Base-by-base conservation (phyloP, 768 basidiomycete species). In the Calocybe indica region DNA sequence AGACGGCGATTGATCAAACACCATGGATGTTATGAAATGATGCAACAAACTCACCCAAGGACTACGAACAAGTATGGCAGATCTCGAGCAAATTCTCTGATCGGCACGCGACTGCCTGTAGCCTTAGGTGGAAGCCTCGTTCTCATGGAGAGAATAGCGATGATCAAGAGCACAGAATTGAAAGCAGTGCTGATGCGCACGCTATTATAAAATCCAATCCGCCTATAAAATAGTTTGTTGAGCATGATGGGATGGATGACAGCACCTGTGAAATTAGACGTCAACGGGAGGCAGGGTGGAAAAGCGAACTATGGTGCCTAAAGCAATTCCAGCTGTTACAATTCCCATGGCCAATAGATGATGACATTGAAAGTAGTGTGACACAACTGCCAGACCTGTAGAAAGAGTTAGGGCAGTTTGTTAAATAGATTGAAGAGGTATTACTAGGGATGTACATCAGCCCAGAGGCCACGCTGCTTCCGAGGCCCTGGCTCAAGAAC, bases 171-270 rank as follows among this genome's bases (percentile, higher is more conserved):
- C 6, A 53, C 48, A 4, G 62, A 50, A 43, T 68, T 71, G 43
- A 74, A 50, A 3, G 54, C 58, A 9, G 67, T 68, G 46, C 71
- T 74, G 14, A 69, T 63, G 3, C 69, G 63, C 28, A 74, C 67
- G 4, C 65, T 66, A 11, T 65, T 65, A 37, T 67, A 63, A 50
- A 73, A 74, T 8, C 71, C 71, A n/a, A 70, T 43, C 0, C 49
- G 50, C 6, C 65, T 57, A 49, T 62, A 55, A 39, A 72, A 67
- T 4, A 71, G 60, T 38, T 70, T 68, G 54, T 84, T 83, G 32
- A 85, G 60, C 69, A 82, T 71, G 54, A 82, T 78, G 0, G 79
- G 78, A 47, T 80, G 78, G 3, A 76, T 49, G 14, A 73, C 64
- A 29, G 73, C 72, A 5, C 77, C 74, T 30, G 14, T 6, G 68